phyloP scores from a whole-genome alignment of 2,329 filamentous ascomycete genomes.

The Tolypocladium ovalisporum region DNA sequence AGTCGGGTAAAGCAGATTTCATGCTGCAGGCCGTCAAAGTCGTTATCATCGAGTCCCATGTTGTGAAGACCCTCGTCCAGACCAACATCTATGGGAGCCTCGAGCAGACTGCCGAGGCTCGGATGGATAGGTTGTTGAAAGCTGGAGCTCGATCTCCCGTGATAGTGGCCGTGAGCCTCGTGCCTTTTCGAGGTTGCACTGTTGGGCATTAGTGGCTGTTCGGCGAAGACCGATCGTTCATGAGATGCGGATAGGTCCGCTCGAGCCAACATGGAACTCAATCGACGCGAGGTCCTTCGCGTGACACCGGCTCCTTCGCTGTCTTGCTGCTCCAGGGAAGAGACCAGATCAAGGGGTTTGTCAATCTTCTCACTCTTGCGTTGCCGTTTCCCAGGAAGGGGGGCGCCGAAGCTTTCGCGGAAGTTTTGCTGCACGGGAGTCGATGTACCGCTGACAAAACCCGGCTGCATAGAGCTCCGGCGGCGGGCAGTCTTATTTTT shows the following conservation, averaged over 20 bases:
- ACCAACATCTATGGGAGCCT: slow-evolving; percentile 57
- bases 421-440: slow-evolving; percentile 64
- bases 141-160: slow-evolving; percentile 26
- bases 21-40: slow-evolving; percentile 58
- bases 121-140: slow-evolving; percentile 35
- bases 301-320: slow-evolving; percentile 40
- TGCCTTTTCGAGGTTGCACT: slow-evolving; percentile 45
- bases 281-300: slow-evolving; percentile 57
- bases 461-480: slow-evolving; percentile 55
- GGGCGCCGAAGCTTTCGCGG: slow-evolving; percentile 66
- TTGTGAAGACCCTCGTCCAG: slow-evolving; percentile 63
- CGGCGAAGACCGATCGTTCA: slow-evolving; percentile 69
- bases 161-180: slow-evolving; percentile 53
- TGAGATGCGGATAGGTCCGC: slow-evolving; percentile 79
- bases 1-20: slow-evolving; percentile 65
- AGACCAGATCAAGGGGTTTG: slow-evolving; percentile 50
- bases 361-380: slow-evolving; percentile 41
- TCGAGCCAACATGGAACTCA: slow-evolving; percentile 83
- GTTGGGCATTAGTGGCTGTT: slow-evolving; percentile 38
- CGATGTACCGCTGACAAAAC: slow-evolving; percentile 60
- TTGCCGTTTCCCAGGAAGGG: slow-evolving; percentile 40
- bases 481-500: slow-evolving; percentile 38
- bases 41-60: slow-evolving; percentile 63
- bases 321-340: slow-evolving; percentile 59
- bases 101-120: slow-evolving; percentile 51